Evolutionary conservation across 2,329 filamentous ascomycete species (phyloP).

Genomic region (Aspergillus glaucus): DNA sequence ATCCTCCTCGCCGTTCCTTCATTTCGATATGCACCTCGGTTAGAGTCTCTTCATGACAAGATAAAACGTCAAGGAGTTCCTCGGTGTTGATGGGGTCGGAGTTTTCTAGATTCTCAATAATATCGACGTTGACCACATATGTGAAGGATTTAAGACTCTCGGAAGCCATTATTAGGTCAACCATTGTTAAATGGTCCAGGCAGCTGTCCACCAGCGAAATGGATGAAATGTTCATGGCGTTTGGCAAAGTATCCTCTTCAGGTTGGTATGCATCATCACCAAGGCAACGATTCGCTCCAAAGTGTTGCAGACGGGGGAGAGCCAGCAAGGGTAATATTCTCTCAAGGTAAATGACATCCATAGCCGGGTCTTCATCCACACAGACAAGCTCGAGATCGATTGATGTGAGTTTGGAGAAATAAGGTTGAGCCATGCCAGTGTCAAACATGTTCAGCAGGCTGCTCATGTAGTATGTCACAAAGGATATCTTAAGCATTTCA

Average conservation of each 20-base stretch:
- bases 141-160: neutral
- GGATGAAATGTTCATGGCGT: neutral
- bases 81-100: neutral
- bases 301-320: constrained; percentile 4
- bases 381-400: no score
- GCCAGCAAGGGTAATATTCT: neutral
- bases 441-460: no score
- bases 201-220: neutral
- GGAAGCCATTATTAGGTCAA: neutral
- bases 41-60: constrained; percentile 2
- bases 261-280: neutral
- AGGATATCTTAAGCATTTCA: no score
- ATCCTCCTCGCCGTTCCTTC: neutral
- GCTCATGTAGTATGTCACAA: no score
- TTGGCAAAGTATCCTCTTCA: neutral
- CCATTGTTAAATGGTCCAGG: neutral
- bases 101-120: no score
- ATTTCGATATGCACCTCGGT: neutral
- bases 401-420: no score
- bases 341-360: no score
- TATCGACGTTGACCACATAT: neutral
- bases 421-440: no score
- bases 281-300: neutral
- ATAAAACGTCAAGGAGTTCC: neutral
- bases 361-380: no score